Percentiles rank a stretch among this genome's conserved stretches.
These are phyloP conservation scores for Candolleomyces efflorescens DNA, from an alignment of 768 basidiomycete genomes.

Conservation along the genomic window DNA sequence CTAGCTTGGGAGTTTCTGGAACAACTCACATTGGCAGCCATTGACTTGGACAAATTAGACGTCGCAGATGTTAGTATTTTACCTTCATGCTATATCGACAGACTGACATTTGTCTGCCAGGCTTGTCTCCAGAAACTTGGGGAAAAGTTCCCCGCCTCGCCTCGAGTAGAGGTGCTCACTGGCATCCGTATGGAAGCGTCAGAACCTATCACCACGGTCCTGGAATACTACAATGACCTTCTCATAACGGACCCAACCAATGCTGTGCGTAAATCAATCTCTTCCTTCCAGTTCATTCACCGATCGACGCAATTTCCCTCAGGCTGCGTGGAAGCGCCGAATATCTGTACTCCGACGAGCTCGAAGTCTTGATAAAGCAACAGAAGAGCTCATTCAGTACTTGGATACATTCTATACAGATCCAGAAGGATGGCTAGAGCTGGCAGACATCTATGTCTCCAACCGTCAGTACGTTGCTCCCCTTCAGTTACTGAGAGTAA, in stretches of 20 bases:
- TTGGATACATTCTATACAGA: conserved; percentile 90
- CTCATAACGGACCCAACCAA: conserved; percentile 66
- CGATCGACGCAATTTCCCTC: not conserved
- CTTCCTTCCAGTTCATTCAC: not conserved
- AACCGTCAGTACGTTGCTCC: conserved; percentile 61
- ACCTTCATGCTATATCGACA: conserved; percentile 5
- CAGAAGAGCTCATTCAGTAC: conserved; percentile 65
- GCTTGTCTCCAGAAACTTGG: conserved; percentile 58
- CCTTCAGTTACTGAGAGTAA: not conserved
- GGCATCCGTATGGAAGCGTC: conserved; percentile 77
- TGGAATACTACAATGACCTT: conserved; percentile 62
- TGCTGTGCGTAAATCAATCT: conserved; percentile 44
- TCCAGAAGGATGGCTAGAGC: conserved; percentile 82
- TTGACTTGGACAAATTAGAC: conserved; percentile 69
- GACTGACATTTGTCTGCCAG: conserved; percentile 26
- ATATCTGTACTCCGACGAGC: conserved; percentile 64
- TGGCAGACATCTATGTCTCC: conserved; percentile 74
- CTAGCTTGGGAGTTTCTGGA: conserved; percentile 80
- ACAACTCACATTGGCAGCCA: conserved; percentile 71
- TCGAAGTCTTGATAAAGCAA: conserved; percentile 61
- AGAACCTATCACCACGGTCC: conserved; percentile 49
- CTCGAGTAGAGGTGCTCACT: conserved; percentile 71
- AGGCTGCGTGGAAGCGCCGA: conserved; percentile 80
- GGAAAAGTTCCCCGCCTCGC: conserved; percentile 71
- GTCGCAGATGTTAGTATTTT: conserved; percentile 59